Conservation (phyloP, 495 filamentous ascomycete species). For the Tirmania nivea region DNA sequence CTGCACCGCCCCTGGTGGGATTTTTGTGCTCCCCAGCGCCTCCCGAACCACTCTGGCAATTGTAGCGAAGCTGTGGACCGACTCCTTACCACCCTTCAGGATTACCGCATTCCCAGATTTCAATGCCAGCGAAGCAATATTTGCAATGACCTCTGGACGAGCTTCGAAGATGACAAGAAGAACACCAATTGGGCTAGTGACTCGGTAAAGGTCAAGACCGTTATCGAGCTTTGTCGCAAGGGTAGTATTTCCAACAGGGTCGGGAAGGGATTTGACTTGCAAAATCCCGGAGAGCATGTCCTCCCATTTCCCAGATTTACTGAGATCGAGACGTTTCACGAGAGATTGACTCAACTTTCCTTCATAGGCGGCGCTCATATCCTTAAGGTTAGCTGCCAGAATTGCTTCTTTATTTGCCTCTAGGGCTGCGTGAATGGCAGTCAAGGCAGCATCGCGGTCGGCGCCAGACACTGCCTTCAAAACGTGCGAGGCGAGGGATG, state of each 20-base stretch:
- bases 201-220: slow-evolving; percentile 58
- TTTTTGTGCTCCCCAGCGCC: slow-evolving; percentile 50
- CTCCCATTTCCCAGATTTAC: slow-evolving; percentile 74
- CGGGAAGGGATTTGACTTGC: slow-evolving; percentile 64
- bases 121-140: slow-evolving; percentile 88
- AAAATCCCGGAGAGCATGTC: slow-evolving; percentile 94
- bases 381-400: slow-evolving; percentile 62
- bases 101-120: slow-evolving; percentile 97
- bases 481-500: slow-evolving; percentile 13
- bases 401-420: slow-evolving; percentile 45
- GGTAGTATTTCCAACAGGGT: slow-evolving; percentile 85
- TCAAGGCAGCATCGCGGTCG: slow-evolving; percentile 60
- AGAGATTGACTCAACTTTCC: slow-evolving; percentile 66
- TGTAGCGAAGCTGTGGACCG: slow-evolving; percentile 71
- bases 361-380: slow-evolving; percentile 48
- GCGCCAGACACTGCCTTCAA: slow-evolving; percentile 19
- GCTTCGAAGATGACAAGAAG: slow-evolving; percentile 96
- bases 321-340: slow-evolving; percentile 73
- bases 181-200: slow-evolving; percentile 86
- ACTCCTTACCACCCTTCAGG: slow-evolving; percentile 92
- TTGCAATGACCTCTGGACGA: slow-evolving; percentile 93
- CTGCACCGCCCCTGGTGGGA: slow-evolving; percentile 73
- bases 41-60: slow-evolving; percentile 70
- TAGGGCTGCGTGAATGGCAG: slow-evolving; percentile 54
- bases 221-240: slow-evolving; percentile 76